A percentile compares a stretch with the other conserved stretches of the same genome.
These are phyloP conservation scores for Talaromyces sp. DNA, from an alignment of 2,329 filamentous ascomycete species.

Conservation along the genomic window DNA sequence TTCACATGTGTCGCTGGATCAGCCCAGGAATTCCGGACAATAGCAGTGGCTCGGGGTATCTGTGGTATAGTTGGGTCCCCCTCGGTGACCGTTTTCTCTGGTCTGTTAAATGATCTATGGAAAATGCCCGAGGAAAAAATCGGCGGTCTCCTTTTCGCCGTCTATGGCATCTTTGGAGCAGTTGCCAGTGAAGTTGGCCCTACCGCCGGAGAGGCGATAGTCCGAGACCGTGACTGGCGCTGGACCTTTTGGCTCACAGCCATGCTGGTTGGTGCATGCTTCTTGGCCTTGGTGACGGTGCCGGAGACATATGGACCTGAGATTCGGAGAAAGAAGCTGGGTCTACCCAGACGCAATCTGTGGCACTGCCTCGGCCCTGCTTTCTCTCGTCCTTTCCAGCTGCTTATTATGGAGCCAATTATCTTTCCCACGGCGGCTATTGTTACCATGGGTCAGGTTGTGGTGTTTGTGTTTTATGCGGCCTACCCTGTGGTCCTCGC, in stretches of 20 bases:
- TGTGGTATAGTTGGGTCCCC: constrained; percentile 7
- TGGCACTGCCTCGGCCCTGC: background rate
- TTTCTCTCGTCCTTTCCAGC: constrained; percentile 7
- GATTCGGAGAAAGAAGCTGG: constrained; percentile 7
- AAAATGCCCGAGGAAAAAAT: constrained; percentile 10
- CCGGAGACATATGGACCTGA: constrained; percentile 12
- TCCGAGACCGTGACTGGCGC: constrained; percentile 5
- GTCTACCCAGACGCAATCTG: background rate
- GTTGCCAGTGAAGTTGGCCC: constrained; percentile 4
- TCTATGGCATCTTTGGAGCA: constrained; percentile 1
- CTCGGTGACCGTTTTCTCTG: constrained; percentile 6
- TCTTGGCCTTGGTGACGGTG: constrained; percentile 5
- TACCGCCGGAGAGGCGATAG: constrained; percentile 7
- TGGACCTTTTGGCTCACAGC: constrained; percentile 15
- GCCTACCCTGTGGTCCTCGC: constrained; percentile 5
- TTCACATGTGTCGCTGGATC: constrained; percentile 4
- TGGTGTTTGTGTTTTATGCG: constrained; percentile 13
- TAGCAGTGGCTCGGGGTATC: constrained; percentile 5
- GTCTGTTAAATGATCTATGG: constrained; percentile 13
- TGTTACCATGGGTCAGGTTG: constrained; percentile 12
- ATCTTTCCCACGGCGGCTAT: constrained; percentile 12
- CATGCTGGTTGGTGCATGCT: constrained; percentile 5
- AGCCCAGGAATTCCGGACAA: constrained; percentile 3
- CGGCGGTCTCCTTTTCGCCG: constrained; percentile 1
- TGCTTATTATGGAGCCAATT: constrained; percentile 13